phyloP scores from a whole-genome alignment of 116 monocot species.

The Thalassia testudinum region DNA sequence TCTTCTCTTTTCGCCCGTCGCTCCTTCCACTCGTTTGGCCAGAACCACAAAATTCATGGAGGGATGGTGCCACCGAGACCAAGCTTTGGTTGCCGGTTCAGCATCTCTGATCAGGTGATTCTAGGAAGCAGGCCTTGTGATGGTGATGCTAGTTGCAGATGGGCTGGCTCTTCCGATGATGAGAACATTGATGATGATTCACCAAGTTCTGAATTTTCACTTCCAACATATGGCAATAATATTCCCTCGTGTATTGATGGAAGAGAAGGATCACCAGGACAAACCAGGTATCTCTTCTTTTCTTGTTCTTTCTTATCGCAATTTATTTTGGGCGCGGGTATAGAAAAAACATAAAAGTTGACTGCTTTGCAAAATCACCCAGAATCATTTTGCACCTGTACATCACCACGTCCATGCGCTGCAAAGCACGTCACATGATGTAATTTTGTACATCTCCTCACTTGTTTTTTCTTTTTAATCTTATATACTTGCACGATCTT shows the following conservation, averaged over 20 bases:
- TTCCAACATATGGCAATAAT: conserved; percentile 9
- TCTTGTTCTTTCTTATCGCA: neutral
- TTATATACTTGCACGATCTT: neutral
- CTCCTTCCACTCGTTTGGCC: conserved; percentile 16
- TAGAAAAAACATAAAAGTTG: too few relatives aligned
- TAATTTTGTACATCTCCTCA: too few relatives aligned
- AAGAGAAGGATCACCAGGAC: conserved; percentile 11
- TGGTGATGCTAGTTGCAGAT: conserved; percentile 16
- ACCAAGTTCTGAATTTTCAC: conserved; percentile 4
- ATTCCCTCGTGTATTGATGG: conserved; percentile 11
- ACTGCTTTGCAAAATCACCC: too few relatives aligned
- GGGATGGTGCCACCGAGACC: conserved; percentile 7
- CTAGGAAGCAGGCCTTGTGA: conserved; percentile 15
- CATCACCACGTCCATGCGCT: too few relatives aligned
- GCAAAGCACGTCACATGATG: too few relatives aligned
- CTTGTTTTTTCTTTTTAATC: too few relatives aligned
- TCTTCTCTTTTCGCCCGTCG: conserved; percentile 15
- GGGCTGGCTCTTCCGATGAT: conserved; percentile 8
- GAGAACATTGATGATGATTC: conserved; percentile 11
- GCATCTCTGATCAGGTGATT: conserved; percentile 22
- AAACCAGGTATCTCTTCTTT: conserved; percentile 14
- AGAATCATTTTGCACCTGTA: too few relatives aligned
- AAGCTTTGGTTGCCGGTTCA: conserved; percentile 13
- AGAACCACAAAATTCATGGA: conserved; percentile 15
- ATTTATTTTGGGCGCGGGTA: too few relatives aligned